phyloP scores from a whole-genome alignment of 371 early-diverging fungal species.

The Zopfochytrium polystomum region DNA sequence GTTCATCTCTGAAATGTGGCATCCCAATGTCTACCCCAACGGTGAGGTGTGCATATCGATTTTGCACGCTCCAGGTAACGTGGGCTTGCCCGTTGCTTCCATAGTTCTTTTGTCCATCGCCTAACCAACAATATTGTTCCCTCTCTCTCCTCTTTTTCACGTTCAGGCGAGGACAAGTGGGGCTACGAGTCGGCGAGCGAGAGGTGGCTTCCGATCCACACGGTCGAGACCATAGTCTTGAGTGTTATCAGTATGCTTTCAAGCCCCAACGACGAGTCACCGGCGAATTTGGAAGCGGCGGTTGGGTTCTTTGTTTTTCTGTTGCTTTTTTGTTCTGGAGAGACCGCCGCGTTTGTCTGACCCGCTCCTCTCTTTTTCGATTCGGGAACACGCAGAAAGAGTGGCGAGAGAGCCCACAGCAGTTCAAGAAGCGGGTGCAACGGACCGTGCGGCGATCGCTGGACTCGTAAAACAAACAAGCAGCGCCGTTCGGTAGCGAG shows the following conservation, averaged over 20 bases:
- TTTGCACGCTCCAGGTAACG: conserved; percentile 61
- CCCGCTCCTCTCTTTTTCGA: too few species aligned
- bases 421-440: too few species aligned
- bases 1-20: conserved; percentile 80
- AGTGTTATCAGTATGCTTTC: conserved; percentile 85
- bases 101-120: too few species aligned
- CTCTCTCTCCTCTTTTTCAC: too few species aligned
- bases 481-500: too few species aligned
- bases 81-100: too few species aligned
- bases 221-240: conserved; percentile 88
- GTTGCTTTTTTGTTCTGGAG: background rate
- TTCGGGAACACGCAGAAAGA: too few species aligned
- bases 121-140: too few species aligned
- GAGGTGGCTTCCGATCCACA: conserved; percentile 92
- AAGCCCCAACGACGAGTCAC: conserved; percentile 90
- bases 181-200: conserved; percentile 89
- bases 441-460: background rate
- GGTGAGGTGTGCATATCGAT: conserved; percentile 94
- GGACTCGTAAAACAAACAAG: too few species aligned
- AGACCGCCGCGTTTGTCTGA: too few species aligned
- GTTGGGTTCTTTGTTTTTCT: conserved; percentile 1
- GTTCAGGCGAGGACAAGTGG: conserved; percentile 80
- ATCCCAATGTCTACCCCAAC: conserved; percentile 77
- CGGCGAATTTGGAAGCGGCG: conserved; percentile 90
- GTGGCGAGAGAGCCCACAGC: too few species aligned